phyloP scores from a whole-genome alignment of 148 eudicot genomes.

The Nepenthes mirabilis region DNA sequence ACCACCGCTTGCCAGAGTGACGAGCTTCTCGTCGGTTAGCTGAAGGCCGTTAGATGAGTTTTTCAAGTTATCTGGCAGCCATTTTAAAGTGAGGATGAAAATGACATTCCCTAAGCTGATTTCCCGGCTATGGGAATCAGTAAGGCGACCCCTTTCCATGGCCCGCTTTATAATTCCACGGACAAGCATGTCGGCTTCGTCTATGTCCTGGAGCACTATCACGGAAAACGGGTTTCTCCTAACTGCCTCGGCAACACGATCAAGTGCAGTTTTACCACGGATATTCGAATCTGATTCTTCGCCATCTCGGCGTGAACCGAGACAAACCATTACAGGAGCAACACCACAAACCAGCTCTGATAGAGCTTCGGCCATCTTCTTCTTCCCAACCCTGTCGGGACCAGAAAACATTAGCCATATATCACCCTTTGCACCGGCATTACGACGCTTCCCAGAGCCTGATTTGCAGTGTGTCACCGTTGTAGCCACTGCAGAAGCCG shows the following conservation, averaged over 20 bases:
- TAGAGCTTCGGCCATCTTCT: slow-evolving; percentile 73
- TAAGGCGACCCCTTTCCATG: slow-evolving; percentile 71
- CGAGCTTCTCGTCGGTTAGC: slow-evolving; percentile 52
- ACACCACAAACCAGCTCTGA: slow-evolving; percentile 54
- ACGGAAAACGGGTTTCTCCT: slow-evolving; percentile 73
- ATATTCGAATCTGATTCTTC: slow-evolving; percentile 48
- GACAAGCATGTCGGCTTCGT: slow-evolving; percentile 59
- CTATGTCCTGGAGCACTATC: slow-evolving; percentile 74
- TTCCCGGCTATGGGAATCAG: slow-evolving; percentile 87
- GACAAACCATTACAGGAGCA: slow-evolving; percentile 37
- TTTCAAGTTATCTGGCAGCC: slow-evolving; percentile 7
- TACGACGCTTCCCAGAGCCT: slow-evolving; percentile 45
- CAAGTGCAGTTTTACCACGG: slow-evolving; percentile 75
- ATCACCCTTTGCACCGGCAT: slow-evolving; percentile 55
- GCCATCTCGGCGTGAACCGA: slow-evolving; percentile 57
- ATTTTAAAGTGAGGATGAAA: slow-evolving; percentile 51
- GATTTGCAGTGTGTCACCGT: slow-evolving; percentile 50
- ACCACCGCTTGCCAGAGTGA: slow-evolving; percentile 33
- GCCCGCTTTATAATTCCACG: slow-evolving; percentile 75
- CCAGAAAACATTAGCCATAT: slow-evolving; percentile 80
- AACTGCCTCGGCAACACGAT: slow-evolving; percentile 70
- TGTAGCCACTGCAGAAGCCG: slow-evolving; percentile 67
- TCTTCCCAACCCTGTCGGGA: slow-evolving; percentile 76
- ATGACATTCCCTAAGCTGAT: slow-evolving; percentile 75
- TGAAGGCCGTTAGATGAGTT: slow-evolving; percentile 8